Conservation (phyloP, 2,329 filamentous ascomycete species). For the Colletotrichum lindemuthianum region DNA sequence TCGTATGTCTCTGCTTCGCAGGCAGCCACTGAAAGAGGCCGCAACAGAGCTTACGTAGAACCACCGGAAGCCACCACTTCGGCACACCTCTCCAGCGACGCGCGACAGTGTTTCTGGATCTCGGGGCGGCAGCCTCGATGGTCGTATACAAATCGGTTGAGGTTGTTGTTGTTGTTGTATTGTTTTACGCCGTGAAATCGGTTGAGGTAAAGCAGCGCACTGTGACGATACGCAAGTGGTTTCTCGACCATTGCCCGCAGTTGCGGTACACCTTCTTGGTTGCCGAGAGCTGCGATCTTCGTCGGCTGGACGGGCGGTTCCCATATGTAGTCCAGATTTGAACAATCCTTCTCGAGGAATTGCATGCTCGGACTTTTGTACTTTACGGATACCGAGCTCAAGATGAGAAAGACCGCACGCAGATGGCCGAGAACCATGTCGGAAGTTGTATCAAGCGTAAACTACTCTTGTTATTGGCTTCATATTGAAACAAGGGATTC, state of each 20-base stretch:
- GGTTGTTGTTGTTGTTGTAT: no score
- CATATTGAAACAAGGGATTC: no score
- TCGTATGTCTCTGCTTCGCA: not conserved
- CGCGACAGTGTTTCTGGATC: not conserved
- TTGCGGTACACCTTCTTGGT: not conserved
- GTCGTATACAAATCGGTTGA: not conserved
- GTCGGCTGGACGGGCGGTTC: no score
- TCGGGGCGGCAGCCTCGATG: not conserved
- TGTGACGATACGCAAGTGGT: not conserved
- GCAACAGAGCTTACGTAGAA: not conserved
- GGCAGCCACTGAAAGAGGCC: not conserved
- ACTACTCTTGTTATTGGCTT: not conserved
- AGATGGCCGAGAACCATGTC: not conserved
- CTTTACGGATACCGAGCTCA: not conserved
- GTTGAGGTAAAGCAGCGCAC: not conserved
- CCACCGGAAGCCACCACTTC: not conserved
- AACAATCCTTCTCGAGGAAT: conserved; percentile 4
- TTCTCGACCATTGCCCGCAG: not conserved
- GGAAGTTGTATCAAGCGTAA: not conserved
- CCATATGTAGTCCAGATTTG: no score
- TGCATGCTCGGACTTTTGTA: not conserved
- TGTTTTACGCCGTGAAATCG: no score
- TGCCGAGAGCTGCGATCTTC: not conserved
- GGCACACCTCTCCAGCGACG: conserved; percentile 1
- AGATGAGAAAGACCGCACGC: not conserved